A percentile compares a stretch with the other conserved stretches of the same genome.
phyloP scores from a whole-genome alignment of 1,284 basidiomycete species.

The Fomitopsis palustris region DNA sequence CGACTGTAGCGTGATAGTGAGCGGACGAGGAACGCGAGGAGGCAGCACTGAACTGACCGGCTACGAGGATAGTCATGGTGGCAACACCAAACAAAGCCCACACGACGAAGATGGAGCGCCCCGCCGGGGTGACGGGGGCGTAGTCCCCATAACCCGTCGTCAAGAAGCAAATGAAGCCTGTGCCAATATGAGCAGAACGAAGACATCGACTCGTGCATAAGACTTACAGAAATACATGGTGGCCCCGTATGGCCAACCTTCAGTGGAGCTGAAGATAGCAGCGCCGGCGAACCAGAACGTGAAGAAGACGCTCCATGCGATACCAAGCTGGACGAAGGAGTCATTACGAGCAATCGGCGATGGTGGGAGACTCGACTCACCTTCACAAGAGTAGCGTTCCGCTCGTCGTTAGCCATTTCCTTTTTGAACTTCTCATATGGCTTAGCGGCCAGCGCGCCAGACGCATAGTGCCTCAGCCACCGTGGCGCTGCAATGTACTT shows the following conservation, averaged over 20 bases:
- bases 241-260: constrained; percentile 46
- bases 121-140: constrained; percentile 57
- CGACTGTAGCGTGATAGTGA: constrained; percentile 35
- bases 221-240: constrained; percentile 72
- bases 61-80: constrained; percentile 70
- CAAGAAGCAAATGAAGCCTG: constrained; percentile 52
- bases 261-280: constrained; percentile 50
- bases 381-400: constrained; percentile 45
- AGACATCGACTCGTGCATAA: constrained; percentile 7
- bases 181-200: constrained; percentile 9
- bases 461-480: constrained; percentile 19
- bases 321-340: constrained; percentile 26
- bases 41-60: constrained; percentile 39
- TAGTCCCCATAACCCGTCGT: constrained; percentile 74
- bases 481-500: constrained; percentile 7
- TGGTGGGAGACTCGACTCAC: constrained; percentile 32
- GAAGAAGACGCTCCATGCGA: constrained; percentile 49
- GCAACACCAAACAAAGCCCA: constrained; percentile 80
- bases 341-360: too few species aligned
- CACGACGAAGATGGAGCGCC: constrained; percentile 74
- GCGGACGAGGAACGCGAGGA: constrained; percentile 5
- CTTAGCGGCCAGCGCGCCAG: neutral
- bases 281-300: constrained; percentile 60
- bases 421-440: constrained; percentile 12
- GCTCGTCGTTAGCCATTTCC: constrained; percentile 35